A percentile compares a stretch with the other conserved stretches of the same genome.
Conservation (phyloP, 148 eudicot genomes). For the Beta vulgaris region DNA sequence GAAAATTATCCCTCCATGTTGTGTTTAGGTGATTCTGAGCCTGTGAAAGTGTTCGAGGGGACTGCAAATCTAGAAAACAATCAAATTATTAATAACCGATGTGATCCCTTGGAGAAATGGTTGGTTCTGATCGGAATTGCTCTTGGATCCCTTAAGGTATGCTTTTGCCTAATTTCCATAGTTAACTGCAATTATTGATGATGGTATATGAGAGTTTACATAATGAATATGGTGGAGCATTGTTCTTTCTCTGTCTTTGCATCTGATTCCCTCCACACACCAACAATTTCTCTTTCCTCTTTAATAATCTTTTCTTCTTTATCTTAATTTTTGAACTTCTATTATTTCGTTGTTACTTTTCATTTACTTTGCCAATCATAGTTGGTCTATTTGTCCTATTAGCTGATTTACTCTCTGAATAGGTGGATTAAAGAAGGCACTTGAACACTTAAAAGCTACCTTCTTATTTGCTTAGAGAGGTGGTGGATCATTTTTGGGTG, state of each 20-base stretch:
- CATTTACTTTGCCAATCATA: no score
- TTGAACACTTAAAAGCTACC: no score
- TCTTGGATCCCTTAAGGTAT: constrained; percentile 88
- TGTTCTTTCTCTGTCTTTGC: neutral
- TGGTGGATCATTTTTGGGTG: no score
- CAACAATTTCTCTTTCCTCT: no score
- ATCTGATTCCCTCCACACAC: no score
- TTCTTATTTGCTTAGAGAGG: no score
- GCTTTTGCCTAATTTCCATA: neutral
- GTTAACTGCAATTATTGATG: neutral
- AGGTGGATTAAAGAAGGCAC: no score
- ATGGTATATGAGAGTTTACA: neutral
- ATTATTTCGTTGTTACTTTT: no score
- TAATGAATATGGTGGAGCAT: neutral
- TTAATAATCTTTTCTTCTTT: no score
- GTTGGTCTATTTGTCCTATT: no score
- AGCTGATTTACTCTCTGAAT: no score
- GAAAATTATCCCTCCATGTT: neutral
- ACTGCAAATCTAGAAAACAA: constrained; percentile 85
- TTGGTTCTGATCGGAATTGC: constrained; percentile 93
- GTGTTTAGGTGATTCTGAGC: constrained; percentile 79
- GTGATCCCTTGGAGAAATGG: constrained; percentile 93
- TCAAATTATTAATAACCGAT: constrained; percentile 85
- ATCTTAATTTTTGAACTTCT: no score
- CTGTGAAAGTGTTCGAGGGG: constrained; percentile 86